Conservation (phyloP, 2,329 filamentous ascomycete species). For the Xylariaceae sp. region DNA sequence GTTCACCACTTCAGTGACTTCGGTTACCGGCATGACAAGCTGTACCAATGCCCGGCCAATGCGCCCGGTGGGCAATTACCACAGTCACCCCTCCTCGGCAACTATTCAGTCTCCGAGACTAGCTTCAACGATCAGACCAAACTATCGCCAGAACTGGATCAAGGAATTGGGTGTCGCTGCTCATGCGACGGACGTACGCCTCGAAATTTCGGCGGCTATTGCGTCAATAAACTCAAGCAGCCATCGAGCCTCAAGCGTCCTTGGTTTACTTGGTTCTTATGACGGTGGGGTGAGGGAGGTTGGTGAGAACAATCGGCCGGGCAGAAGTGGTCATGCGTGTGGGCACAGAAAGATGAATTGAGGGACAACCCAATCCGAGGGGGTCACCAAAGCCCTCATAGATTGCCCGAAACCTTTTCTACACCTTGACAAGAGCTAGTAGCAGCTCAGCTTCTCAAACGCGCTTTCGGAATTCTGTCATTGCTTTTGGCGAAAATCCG, state of each 20-base stretch:
- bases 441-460: too few species aligned
- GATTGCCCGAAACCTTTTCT: too few species aligned
- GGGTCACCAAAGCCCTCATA: too few species aligned
- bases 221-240: conserved; percentile 34
- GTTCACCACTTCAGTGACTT: conserved; percentile 42
- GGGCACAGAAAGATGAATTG: too few species aligned
- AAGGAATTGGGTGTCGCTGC: conserved; percentile 38
- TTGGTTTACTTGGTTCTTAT: conserved; percentile 30
- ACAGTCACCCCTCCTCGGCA: conserved; percentile 26
- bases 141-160: conserved; percentile 26
- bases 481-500: too few species aligned
- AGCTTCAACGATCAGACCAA: not conserved
- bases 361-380: too few species aligned
- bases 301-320: not conserved
- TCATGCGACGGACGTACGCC: conserved; percentile 32
- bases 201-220: conserved; percentile 31
- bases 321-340: too few species aligned
- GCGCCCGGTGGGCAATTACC: conserved; percentile 32
- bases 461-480: too few species aligned
- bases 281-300: not conserved
- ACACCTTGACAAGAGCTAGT: too few species aligned
- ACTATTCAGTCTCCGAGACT: conserved; percentile 5
- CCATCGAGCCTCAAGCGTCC: conserved; percentile 27
- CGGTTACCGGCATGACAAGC: conserved; percentile 35
- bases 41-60: conserved; percentile 32